Evolutionary conservation across 768 basidiomycete genomes (phyloP).

Genomic region (Boletus tomentosulus): DNA sequence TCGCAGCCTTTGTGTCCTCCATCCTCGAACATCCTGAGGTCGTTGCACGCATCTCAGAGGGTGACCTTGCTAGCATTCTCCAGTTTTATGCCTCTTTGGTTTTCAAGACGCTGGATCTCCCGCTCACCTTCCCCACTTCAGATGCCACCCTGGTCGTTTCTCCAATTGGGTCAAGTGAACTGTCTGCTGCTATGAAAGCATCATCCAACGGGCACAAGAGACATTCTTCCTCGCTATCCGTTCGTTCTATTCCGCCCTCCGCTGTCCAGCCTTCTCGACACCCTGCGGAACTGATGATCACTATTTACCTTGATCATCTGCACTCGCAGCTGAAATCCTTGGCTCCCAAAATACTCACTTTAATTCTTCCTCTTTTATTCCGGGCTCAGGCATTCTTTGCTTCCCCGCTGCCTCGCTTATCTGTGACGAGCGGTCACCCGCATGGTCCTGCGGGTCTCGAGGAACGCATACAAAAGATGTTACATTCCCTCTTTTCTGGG

Average conservation of each 20-base stretch:
- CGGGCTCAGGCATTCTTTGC: conserved; percentile 62
- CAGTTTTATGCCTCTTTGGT: conserved; percentile 59
- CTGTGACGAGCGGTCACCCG: conserved; percentile 41
- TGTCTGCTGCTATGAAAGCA: conserved; percentile 20
- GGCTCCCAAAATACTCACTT: conserved; percentile 46
- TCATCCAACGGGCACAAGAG: conserved; percentile 46
- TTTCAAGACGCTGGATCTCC: conserved; percentile 45
- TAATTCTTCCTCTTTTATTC: conserved; percentile 71
- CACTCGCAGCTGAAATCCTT: conserved; percentile 57
- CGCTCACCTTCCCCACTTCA: conserved; percentile 11
- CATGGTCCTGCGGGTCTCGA: conserved; percentile 39
- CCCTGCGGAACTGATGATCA: conserved; percentile 60
- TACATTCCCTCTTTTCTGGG: conserved; percentile 57
- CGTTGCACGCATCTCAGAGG: conserved; percentile 57
- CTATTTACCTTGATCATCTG: conserved; percentile 62
- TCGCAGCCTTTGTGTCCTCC: conserved; percentile 54
- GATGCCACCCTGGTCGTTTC: conserved; percentile 23
- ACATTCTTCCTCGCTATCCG: conserved; percentile 58
- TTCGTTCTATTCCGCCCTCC: conserved; percentile 38
- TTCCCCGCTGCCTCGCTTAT: conserved; percentile 64
- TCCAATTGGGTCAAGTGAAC: conserved; percentile 29
- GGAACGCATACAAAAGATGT: conserved; percentile 51
- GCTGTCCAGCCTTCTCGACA: conserved; percentile 35
- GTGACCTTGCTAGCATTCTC: conserved; percentile 52
- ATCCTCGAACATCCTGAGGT: conserved; percentile 50